Evolutionary conservation across 2,329 filamentous ascomycete genomes (phyloP).

Genomic region (Aureobasidium subglaciale): DNA sequence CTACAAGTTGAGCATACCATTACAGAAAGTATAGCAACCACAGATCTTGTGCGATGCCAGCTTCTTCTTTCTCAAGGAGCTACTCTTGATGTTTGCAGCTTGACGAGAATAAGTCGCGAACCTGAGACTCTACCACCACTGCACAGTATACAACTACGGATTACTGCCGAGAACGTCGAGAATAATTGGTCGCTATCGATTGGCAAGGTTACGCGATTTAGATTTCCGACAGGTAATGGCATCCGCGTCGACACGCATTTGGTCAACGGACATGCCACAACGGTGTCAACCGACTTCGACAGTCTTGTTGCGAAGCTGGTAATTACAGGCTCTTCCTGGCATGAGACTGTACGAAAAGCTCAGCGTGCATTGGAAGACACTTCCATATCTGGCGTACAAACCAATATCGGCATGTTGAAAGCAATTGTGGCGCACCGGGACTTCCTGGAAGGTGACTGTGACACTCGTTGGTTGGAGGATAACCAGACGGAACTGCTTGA

Average conservation of each 20-base stretch:
- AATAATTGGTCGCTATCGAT: constrained; percentile 52
- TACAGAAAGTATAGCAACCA: constrained; percentile 48
- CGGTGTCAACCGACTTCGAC: constrained; percentile 52
- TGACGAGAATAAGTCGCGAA: constrained; percentile 14
- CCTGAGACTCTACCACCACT: constrained; percentile 29
- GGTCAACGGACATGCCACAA: constrained; percentile 29
- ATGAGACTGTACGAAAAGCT: constrained; percentile 47
- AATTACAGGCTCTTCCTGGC: constrained; percentile 48
- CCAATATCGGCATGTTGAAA: constrained; percentile 49
- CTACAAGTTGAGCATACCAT: constrained; percentile 58
- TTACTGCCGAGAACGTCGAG: constrained; percentile 51
- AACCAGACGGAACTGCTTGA: constrained; percentile 38
- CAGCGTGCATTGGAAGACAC: constrained; percentile 50
- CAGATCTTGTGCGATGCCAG: constrained; percentile 51
- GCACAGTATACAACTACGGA: constrained; percentile 49
- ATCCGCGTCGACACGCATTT: constrained; percentile 52
- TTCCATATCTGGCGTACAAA: constrained; percentile 50
- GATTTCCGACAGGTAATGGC: constrained; percentile 51
- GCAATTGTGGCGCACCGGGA: constrained; percentile 46
- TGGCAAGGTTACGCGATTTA: constrained; percentile 50
- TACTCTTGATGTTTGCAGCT: constrained; percentile 31
- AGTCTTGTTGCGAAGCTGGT: constrained; percentile 55
- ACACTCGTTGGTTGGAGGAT: constrained; percentile 53
- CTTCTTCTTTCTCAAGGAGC: constrained; percentile 48
- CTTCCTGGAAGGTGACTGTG: constrained; percentile 43